Evolutionary conservation across 345 rosid species (phyloP), one percentile per base, ranked within the genome.

Genomic region (Lepidium africanum): DNA sequence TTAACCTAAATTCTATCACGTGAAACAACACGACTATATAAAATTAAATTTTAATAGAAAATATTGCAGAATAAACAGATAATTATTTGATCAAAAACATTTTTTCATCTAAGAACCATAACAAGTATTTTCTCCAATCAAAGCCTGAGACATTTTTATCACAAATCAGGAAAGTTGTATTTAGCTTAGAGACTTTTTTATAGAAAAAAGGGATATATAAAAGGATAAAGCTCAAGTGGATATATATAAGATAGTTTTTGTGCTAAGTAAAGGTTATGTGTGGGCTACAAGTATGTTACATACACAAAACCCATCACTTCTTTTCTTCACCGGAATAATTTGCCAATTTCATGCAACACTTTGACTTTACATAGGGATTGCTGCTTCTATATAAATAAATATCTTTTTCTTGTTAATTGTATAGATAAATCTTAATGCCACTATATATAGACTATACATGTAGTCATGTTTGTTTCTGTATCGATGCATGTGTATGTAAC

Each of bases 331-430:
- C 74, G 46, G 65, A 75, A 68, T 67, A 68, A 62, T 75, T 75
- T 75, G 70, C 74, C 68, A 61, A 62, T 68, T 62, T 68, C 78
- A 62, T 74, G 70, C 73, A 67, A 42, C 74, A 67, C 46, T 68
- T 53, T 61, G 15, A 55, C 53, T 75, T 60, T 75, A n/a, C 74
- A 67, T 55, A 2, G 74, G 70, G 74, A 75, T 75, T 15, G 78
- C 65, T 62, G 49, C 64, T 62, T 54, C 32, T 6, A 40, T 61
- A 59, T 46, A 33, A 36, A 30, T 30, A 30, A 2, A 25, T 25
- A 25, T 25, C 0, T 25, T 2, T 30, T 30, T 30, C 6, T 30
- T 30, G 33, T 30, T 30, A 30, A 6, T 30, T 5, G 7, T 30
- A 30, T 30, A 30, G 6, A 30, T 27, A 27, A 27, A 63, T 55